A percentile compares a stretch with the other conserved stretches of the same genome.
These are phyloP conservation scores for Rhododendron mucronatum DNA, from an alignment of 148 eudicot genomes.

Conservation along the genomic window DNA sequence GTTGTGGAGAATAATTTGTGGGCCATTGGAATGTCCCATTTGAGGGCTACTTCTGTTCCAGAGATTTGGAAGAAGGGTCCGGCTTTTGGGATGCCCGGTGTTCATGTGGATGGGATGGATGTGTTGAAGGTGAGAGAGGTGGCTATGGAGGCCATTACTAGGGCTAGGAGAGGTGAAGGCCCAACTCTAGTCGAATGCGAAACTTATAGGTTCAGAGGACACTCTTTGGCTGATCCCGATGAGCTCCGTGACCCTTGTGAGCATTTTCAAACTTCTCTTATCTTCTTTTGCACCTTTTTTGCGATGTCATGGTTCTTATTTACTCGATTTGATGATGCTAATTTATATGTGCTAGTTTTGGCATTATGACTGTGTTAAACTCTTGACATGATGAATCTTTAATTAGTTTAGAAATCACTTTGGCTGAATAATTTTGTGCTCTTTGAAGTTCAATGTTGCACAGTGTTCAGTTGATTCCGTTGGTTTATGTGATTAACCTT, in stretches of 20 bases:
- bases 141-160: conserved; percentile 70
- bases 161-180: conserved; percentile 97
- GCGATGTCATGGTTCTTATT: not conserved
- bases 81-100: conserved; percentile 94
- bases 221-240: conserved; percentile 98
- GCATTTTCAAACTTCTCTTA: conserved; percentile 12
- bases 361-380: not conserved
- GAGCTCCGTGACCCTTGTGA: conserved; percentile 97
- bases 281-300: not conserved
- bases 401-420: not conserved
- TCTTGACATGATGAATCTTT: not conserved
- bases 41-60: conserved; percentile 92
- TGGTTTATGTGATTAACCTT: not conserved
- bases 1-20: conserved; percentile 97
- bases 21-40: conserved; percentile 99
- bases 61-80: conserved; percentile 97
- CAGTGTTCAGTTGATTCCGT: not conserved
- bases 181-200: conserved; percentile 95
- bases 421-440: not conserved
- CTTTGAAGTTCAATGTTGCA: not conserved
- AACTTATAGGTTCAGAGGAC: conserved; percentile 94
- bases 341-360: not conserved
- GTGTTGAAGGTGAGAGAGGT: conserved; percentile 94
- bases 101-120: conserved; percentile 97
- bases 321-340: not conserved